Conservation (phyloP, 2,329 filamentous ascomycete species). For the Penicillium hordei region DNA sequence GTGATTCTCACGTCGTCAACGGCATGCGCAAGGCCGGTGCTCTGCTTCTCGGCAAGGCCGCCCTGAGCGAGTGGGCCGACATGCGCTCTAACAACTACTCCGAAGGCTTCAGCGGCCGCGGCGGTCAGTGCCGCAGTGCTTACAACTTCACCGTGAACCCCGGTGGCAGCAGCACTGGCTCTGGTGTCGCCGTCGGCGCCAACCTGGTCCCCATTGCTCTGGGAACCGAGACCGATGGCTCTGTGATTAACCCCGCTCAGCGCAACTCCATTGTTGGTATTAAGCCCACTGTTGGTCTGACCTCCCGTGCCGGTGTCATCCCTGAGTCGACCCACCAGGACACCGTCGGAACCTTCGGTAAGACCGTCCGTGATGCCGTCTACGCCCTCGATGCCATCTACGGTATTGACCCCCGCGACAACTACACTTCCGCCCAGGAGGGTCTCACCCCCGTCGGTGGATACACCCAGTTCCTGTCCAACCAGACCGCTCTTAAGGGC, state of each 20-base stretch:
- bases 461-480: conserved; percentile 58
- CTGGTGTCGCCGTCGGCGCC: conserved; percentile 62
- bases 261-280: conserved; percentile 69
- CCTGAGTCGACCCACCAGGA: conserved; percentile 69
- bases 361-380: conserved; percentile 67
- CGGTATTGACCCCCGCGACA: conserved; percentile 62
- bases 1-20: conserved; percentile 65
- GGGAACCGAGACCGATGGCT: conserved; percentile 73
- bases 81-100: conserved; percentile 68
- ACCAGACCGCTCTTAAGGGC: conserved; percentile 55
- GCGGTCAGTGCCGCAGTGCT: conserved; percentile 63
- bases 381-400: conserved; percentile 68
- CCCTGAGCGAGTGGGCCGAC: conserved; percentile 71
- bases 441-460: conserved; percentile 56
- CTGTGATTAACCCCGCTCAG: conserved; percentile 70
- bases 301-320: conserved; percentile 62
- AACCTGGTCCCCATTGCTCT: conserved; percentile 65
- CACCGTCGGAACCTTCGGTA: conserved; percentile 66
- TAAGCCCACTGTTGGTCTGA: conserved; percentile 73
- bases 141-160: conserved; percentile 70
- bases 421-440: conserved; percentile 62
- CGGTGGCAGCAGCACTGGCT: conserved; percentile 68
- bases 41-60: conserved; percentile 69
- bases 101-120: conserved; percentile 65
- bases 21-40: conserved; percentile 65